Evolutionary conservation across 352 stramenopile genomes (phyloP), one percentile per base, ranked within the genome.

Genomic region (Phytophthora pisi): DNA sequence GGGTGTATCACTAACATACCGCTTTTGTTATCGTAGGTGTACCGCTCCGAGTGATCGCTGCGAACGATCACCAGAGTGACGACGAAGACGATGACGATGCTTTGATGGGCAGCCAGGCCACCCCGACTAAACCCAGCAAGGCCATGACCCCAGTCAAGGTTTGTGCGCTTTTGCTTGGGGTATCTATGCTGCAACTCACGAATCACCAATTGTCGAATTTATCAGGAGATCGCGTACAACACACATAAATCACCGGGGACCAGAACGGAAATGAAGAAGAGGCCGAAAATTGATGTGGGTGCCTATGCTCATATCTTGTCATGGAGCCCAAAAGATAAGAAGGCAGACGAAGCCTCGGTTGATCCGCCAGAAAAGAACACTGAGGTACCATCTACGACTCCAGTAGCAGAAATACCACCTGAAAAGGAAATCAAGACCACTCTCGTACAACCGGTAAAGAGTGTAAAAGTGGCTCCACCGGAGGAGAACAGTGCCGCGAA

Each of bases 41-140:
- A 7, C 78, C 80, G 40, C 68, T 86, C 60, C 81, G 83, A 57
- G 83, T 91, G 0, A 77, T 82, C 16, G 77, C 79, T 5, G 78
- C 71, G 3, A 71, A 60, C 49, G 52, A 59, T 3, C 63, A 66
- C 24, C 52, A 69, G 10, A 69, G 68, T n/a, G 66, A 71, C 11
- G 66, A 77, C 38, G 69, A 86, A 10, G 79, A 89, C 24, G 78
- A 86, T 2, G 81, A 88, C 20, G 73, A 83, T 38, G 64, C 60
- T 18, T 72, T 75, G 68, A 69, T 74, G 53, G 38, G 64, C 5
- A 71, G 68, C 23, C 54, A 69, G 66, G 45, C 60, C 8, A 60
- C 42, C 30, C 56, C 57, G 5, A 64, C 23, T 5, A 72, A 66
- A 43, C 28, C 63, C 5, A 66, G 57, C 30, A 74, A 79, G 38